Evolutionary conservation across 768 basidiomycete species (phyloP).

Genomic region (Agaricus sinodeliciosus): DNA sequence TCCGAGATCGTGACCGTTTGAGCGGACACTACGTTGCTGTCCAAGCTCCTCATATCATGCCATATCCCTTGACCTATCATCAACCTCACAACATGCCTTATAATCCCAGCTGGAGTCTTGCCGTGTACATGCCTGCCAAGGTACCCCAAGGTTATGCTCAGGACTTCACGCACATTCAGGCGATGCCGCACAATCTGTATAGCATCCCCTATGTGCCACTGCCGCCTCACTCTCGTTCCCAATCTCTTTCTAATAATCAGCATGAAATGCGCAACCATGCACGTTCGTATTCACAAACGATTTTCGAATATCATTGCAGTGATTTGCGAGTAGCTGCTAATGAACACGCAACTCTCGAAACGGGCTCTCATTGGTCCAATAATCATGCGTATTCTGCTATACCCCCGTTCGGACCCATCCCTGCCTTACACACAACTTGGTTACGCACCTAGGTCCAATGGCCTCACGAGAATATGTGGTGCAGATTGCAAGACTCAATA

Average conservation of each 20-base stretch:
- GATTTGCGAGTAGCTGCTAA: constrained; percentile 38
- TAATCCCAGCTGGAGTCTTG: constrained; percentile 34
- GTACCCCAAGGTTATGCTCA: constrained; percentile 32
- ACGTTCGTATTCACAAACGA: constrained; percentile 56
- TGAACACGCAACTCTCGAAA: constrained; percentile 32
- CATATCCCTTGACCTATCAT: constrained; percentile 29
- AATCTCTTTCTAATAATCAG: constrained; percentile 48
- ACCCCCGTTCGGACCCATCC: constrained; percentile 36
- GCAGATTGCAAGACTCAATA: constrained; percentile 11
- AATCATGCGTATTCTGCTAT: constrained; percentile 33
- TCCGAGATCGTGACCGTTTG: constrained; percentile 43
- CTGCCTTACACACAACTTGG: constrained; percentile 26
- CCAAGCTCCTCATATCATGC: constrained; percentile 38
- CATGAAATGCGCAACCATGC: constrained; percentile 39
- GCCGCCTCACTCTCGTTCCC: constrained; percentile 47
- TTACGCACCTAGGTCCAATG: constrained; percentile 9
- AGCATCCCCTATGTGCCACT: constrained; percentile 31
- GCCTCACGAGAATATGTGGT: constrained; percentile 10
- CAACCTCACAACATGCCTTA: constrained; percentile 27
- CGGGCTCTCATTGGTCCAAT: constrained; percentile 37
- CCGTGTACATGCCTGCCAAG: constrained; percentile 27
- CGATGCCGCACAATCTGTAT: constrained; percentile 27
- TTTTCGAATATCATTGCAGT: constrained; percentile 45
- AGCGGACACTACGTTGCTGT: constrained; percentile 61
- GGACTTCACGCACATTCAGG: constrained; percentile 25